Evolutionary conservation across 2,329 filamentous ascomycete genomes (phyloP).

Genomic region (Beauveria australis): DNA sequence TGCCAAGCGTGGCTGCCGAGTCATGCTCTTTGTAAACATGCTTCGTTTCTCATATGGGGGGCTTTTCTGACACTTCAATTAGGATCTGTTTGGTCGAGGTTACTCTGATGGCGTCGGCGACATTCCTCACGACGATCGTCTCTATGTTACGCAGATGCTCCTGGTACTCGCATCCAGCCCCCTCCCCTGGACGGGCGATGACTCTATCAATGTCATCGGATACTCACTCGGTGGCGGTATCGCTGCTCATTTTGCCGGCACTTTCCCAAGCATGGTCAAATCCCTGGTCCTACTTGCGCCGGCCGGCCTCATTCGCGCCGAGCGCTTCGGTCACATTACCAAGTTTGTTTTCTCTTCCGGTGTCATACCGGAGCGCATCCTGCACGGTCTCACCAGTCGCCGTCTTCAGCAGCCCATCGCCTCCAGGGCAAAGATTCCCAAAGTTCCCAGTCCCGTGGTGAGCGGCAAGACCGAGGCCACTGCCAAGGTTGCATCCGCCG

Average conservation of each 20-base stretch:
- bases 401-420: slow-evolving; percentile 45
- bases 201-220: slow-evolving; percentile 59
- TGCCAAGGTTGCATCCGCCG: slow-evolving; percentile 20
- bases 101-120: slow-evolving; percentile 57
- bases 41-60: not conserved
- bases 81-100: slow-evolving; percentile 63
- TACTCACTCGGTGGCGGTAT: slow-evolving; percentile 81
- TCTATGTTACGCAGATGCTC: slow-evolving; percentile 67
- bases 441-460: slow-evolving; percentile 14
- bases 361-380: slow-evolving; percentile 43
- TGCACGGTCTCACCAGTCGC: slow-evolving; percentile 38
- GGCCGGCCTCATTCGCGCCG: slow-evolving; percentile 58
- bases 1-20: slow-evolving; percentile 61
- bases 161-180: slow-evolving; percentile 62
- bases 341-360: slow-evolving; percentile 47
- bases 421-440: slow-evolving; percentile 21
- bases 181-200: slow-evolving; percentile 54
- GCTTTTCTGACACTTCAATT: not conserved
- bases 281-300: slow-evolving; percentile 72
- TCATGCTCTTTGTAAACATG: slow-evolving; percentile 62
- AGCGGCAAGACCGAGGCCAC: slow-evolving; percentile 37
- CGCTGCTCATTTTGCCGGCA: slow-evolving; percentile 62
- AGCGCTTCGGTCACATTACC: slow-evolving; percentile 41
- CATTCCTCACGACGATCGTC: slow-evolving; percentile 61
- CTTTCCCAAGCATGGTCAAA: slow-evolving; percentile 62